Conservation (phyloP, 2,329 filamentous ascomycete genomes). For the Sporothrix dimorphospora region DNA sequence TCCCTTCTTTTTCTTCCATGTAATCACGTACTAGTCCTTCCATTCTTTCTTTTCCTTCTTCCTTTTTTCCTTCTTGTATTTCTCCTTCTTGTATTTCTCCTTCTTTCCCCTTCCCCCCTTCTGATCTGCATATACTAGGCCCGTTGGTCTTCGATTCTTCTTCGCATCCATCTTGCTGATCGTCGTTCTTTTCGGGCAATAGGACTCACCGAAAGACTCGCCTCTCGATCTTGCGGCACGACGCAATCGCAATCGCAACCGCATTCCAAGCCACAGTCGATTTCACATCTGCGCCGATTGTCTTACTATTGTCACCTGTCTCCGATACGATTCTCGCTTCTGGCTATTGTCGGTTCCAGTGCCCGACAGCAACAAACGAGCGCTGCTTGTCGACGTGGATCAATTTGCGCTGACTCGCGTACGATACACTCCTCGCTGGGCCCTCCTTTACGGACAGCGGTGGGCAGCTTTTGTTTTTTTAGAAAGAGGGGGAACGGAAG, state of each 20-base stretch:
- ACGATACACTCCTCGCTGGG: background rate
- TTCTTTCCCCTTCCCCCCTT: background rate
- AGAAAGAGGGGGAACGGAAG: background rate
- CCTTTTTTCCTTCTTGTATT: background rate
- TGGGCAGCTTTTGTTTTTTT: background rate
- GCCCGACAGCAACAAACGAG: background rate
- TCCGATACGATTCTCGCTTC: constrained; percentile 16
- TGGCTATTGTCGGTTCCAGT: background rate
- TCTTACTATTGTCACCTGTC: constrained; percentile 23
- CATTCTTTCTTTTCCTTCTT: background rate
- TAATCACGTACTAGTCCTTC: background rate
- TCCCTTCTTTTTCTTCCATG: background rate
- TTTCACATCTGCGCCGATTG: constrained; percentile 2
- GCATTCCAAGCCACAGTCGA: background rate
- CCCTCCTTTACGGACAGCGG: background rate
- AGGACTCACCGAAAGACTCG: background rate
- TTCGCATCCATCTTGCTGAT: background rate
- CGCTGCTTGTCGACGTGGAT: background rate
- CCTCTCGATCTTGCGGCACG: background rate
- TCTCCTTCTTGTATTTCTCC: background rate
- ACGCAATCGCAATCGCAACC: background rate
- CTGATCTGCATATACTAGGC: background rate
- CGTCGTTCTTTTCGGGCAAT: background rate
- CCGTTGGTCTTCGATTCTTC: background rate
- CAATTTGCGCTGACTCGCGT: background rate